Base-by-base conservation (phyloP, 176 grass and related monocot genomes). In the Paspalum vaginatum region DNA sequence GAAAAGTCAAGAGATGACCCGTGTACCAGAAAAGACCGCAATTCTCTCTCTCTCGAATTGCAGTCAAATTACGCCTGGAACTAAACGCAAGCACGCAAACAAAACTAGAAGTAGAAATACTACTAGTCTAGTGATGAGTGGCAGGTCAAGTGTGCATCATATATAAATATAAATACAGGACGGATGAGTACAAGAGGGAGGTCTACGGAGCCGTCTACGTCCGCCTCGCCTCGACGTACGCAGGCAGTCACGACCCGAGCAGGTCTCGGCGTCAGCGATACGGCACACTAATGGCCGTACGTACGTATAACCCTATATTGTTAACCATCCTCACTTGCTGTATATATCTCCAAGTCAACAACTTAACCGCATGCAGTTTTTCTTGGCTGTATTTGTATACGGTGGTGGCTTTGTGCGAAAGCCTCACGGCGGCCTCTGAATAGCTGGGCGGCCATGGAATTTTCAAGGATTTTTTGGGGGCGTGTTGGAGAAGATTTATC, bases 141-240 rank as follows among this genome's bases (percentile, higher is more conserved):
- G 21, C 8, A 49, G 8, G 59, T 65, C 50, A 58, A 66, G 13
- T 43, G 46, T 20, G 65, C 73, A 41, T 69, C 16, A 47, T 54
- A 2, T 0, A 11, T n/a, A n/a, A n/a, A n/a, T n/a, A n/a, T n/a
- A 21, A 60, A 10, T 60, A 13, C 22, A 78, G 66, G 24, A 11
- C 45, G 20, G 49, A 48, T 32, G 16, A 14, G 43, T 63, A 72
- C 65, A 72, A 32, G 32, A 32, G 18, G 39, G 39, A 87, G 57
- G 73, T 71, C 72, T 62, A 87, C 65, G 79, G 37, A 77, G 57
- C 45, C 51, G 73, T 83, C 85, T 67, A 77, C 63, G 14, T 87
- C 79, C n/a, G 49, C 14, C 37, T 11, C 13, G 9, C 56, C 56
- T 64, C 47, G 40, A 65, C 48, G 65, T 87, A 72, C 85, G 11